Percentiles rank a stretch among this genome's conserved stretches.
These are phyloP conservation scores for Botrytis deweyae DNA, from an alignment of 2,329 filamentous ascomycete genomes.

Conservation along the genomic window DNA sequence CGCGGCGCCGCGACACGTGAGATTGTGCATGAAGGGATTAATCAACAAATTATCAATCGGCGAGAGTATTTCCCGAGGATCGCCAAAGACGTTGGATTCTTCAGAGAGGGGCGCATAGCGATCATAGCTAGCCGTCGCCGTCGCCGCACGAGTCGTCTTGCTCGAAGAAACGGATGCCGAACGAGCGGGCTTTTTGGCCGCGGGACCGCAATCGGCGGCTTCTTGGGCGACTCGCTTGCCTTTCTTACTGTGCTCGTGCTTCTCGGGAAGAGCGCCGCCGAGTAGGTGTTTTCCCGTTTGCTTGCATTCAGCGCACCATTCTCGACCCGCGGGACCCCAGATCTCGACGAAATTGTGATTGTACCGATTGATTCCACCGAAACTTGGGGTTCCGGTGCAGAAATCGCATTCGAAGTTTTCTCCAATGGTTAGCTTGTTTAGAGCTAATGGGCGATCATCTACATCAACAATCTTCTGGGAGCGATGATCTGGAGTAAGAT, in stretches of 20 bases:
- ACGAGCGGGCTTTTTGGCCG: neutral
- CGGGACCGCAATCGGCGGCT: neutral
- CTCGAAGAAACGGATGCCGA: neutral
- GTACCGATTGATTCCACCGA: neutral
- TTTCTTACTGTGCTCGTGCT: neutral
- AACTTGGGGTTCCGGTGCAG: neutral
- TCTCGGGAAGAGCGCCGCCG: neutral
- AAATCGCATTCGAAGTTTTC: slow-evolving; percentile 7
- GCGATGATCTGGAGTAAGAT: neutral
- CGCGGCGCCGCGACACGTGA: neutral
- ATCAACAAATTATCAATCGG: slow-evolving; percentile 4
- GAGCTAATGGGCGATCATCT: neutral
- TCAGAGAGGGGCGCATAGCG: neutral
- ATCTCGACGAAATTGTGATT: neutral
- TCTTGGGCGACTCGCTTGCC: neutral
- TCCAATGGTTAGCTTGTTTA: neutral
- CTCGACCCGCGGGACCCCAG: neutral
- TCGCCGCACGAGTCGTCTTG: neutral
- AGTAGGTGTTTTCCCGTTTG: neutral
- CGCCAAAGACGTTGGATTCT: neutral
- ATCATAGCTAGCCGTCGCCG: neutral
- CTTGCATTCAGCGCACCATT: neutral
- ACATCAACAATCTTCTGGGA: neutral
- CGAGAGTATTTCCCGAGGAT: neutral
- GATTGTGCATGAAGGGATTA: slow-evolving; percentile 18